Evolutionary conservation across 2,329 filamentous ascomycete species (phyloP), one percentile per base, ranked within the genome.

Genomic region (Diplocarpon mali): DNA sequence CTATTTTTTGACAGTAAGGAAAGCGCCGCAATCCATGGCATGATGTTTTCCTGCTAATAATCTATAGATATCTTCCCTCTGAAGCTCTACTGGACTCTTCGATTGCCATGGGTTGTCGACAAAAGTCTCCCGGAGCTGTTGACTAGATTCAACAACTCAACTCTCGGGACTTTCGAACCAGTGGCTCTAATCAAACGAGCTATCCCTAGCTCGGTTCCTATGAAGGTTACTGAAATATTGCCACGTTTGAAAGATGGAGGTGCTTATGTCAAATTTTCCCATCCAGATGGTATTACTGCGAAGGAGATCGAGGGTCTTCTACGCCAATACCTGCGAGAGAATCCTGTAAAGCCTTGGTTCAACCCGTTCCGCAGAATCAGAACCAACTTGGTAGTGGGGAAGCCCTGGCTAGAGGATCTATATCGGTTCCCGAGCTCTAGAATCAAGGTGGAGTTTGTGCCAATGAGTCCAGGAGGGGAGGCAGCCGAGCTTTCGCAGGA

Each of bases 401-500:
- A 80, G 16, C 92, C 92, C 0, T 98, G 92, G 92, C 74, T 96
- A 2, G 92, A 96, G 59, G 92, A 98, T 60, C 68, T 98, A 24
- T 84, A 87, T 54, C 77, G 88, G 6, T 80, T 88, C 40, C 92
- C 92, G 0, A 86, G 80, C 46, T 71, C 71, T 34, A 73, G 85
- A 24, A 59, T 98, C 31, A 83, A 78, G 54, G 79, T 95, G 16
- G 90, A 96, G 59, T 96, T 95, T 52, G 72, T 90, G 7, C 78
- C 88, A 3, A 75, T 77, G 0, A 73, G 74, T 20, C 74, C 85
- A 0, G 87, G 85, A n/a, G 72, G 69, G 1, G 71, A 81, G 44
- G 80, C 80, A 0, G 78, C 81, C 6, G 88, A 95, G 55, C 66
- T 96, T 14, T 86, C 83, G 0, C 87, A 94, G 57, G 92, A 98